These are phyloP conservation scores for Schizothecium vesticola DNA, from an alignment of 495 filamentous ascomycete species.

Conservation along the genomic window DNA sequence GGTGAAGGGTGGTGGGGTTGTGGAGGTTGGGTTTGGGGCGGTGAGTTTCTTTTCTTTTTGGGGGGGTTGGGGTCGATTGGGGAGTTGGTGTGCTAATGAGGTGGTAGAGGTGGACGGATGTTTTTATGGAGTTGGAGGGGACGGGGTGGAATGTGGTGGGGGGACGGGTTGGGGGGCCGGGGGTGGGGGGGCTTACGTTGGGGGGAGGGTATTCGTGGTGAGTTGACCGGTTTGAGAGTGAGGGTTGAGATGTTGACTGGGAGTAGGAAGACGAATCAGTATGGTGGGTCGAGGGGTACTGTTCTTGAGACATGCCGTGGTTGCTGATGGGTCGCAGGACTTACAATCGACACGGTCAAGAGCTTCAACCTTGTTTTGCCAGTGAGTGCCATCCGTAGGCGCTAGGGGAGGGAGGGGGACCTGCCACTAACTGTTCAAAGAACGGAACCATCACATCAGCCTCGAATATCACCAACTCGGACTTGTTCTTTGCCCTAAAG, in stretches of 20 bases:
- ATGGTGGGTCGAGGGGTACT: background rate
- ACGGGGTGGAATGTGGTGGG: constrained; percentile 22
- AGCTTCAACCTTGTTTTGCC: constrained; percentile 22
- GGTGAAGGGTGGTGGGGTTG: constrained; percentile 34
- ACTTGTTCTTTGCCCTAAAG: constrained; percentile 54
- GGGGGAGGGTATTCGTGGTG: constrained; percentile 28
- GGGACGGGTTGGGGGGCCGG: constrained; percentile 22
- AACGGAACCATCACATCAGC: constrained; percentile 23
- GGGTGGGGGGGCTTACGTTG: constrained; percentile 25
- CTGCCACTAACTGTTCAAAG: background rate
- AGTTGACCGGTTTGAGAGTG: background rate
- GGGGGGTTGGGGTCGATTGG: too few relatives aligned
- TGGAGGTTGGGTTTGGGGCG: constrained; percentile 37
- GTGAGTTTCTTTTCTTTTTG: background rate
- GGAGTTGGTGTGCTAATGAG: background rate
- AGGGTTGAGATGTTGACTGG: background rate
- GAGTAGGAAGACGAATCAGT: constrained; percentile 25
- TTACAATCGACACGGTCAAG: constrained; percentile 23
- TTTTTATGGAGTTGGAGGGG: constrained; percentile 15
- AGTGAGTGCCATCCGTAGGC: background rate
- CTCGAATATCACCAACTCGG: constrained; percentile 30
- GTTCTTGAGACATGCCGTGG: background rate
- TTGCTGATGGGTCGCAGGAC: background rate
- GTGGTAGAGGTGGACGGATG: constrained; percentile 18
- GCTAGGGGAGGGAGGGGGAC: too few relatives aligned